Base-by-base conservation (phyloP, 805 yeast species). In the Myxozyma udenii region DNA sequence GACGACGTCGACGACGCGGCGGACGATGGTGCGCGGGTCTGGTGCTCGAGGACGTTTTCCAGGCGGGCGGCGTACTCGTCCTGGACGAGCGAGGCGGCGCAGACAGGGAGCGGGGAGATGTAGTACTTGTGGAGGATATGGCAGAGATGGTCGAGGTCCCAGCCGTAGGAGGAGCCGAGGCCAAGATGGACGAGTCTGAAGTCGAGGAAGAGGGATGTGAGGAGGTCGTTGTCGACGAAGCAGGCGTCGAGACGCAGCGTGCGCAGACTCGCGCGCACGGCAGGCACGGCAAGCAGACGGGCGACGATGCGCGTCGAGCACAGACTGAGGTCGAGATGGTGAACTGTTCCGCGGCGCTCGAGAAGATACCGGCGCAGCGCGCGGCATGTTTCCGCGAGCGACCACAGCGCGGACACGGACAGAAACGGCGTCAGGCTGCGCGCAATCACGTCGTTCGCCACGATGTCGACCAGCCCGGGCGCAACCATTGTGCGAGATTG, bases 211-310 rank as follows among this genome's bases (percentile, higher is more conserved):
- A 55, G 48, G 30, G 51, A 5, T 11, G 44, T 41, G 32, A 55
- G 46, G 16, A 53, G 38, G 28, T 21, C n/a, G 52, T 55, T 44
- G 46, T 53, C 60, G 22, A 55, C 51, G 18, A 44, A 32, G 37
- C 58, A 55, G n/a, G 39, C 12, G 33, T 55, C 58, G 23, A 55
- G 52, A 18, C 36, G 33, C 32, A 55, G 41, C 41, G 88, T 59
- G 84, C 85, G 65, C 85, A 82, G 65, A 71, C 68, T 55, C 78
- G 74, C 65, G 71, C 79, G 56, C 84, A 81, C 65, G 80, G 80
- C 72, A 73, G 72, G 55, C 72, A 72, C 65, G 65, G 75, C 64
- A 71, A 75, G 70, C 80, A 79, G 67, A 14, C 24, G 32, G n/a
- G 41, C 11, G 25, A 52, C 24, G 14, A 38, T 14, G 12, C 44